These are phyloP conservation scores for Yamadazyma nakazawae DNA, from an alignment of 805 yeast genomes.

Conservation along the genomic window DNA sequence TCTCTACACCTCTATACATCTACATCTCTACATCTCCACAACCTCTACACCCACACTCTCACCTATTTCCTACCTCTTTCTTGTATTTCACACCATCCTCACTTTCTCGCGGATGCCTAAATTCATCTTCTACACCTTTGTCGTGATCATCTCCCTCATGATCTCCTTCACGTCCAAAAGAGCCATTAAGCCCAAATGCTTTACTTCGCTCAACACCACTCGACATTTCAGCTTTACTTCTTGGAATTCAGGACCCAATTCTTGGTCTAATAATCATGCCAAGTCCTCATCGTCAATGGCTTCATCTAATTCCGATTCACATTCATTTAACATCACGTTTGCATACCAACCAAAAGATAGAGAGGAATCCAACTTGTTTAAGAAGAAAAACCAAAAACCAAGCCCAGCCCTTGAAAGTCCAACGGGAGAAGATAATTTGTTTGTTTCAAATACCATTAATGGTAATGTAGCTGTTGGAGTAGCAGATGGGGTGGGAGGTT, in stretches of 20 bases:
- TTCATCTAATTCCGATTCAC: conserved; percentile 7
- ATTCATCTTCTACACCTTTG: conserved; percentile 6
- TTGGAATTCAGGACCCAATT: conserved; percentile 12
- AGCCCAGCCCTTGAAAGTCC: conserved; percentile 44
- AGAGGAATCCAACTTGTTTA: conserved; percentile 46
- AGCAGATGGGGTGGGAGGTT: conserved; percentile 97
- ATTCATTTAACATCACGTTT: conserved; percentile 55
- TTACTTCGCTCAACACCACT: neutral
- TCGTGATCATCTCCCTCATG: conserved; percentile 12
- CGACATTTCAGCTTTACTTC: conserved; percentile 17
- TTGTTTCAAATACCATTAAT: conserved; percentile 41
- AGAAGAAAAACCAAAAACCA: conserved; percentile 21
- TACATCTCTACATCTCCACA: too few species aligned
- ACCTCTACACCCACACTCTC: too few species aligned
- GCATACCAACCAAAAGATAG: conserved; percentile 76
- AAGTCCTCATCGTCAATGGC: conserved; percentile 11
- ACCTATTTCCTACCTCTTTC: neutral
- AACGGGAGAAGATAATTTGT: conserved; percentile 76
- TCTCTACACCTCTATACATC: too few species aligned
- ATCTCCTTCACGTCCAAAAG: conserved; percentile 11
- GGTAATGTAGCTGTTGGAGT: conserved; percentile 65
- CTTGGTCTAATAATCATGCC: conserved; percentile 14
- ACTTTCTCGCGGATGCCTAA: neutral
- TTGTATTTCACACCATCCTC: neutral
- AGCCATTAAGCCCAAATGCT: neutral